Conservation (phyloP, 805 yeast species). For the Saccharomycopsis guyanensis region DNA sequence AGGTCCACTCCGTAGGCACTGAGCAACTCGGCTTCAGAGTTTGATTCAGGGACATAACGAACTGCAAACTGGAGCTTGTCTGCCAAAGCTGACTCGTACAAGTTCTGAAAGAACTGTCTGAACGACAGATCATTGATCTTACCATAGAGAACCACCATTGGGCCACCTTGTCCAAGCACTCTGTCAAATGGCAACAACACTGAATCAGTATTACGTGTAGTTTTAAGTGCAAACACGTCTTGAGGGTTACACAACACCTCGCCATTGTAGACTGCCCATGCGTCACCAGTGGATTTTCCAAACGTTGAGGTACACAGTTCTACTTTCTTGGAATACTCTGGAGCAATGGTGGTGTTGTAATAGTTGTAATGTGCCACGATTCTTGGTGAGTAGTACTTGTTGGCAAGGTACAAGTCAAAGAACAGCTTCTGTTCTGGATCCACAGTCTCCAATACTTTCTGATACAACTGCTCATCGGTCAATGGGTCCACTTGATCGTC, state of each 20-base stretch:
- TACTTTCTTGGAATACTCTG: slow-evolving; percentile 24
- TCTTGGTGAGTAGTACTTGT: slow-evolving; percentile 47
- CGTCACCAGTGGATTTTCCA: slow-evolving; percentile 23
- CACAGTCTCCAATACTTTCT: not conserved
- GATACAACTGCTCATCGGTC: slow-evolving; percentile 12
- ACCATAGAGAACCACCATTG: slow-evolving; percentile 62
- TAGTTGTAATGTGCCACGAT: slow-evolving; percentile 56
- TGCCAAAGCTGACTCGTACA: slow-evolving; percentile 49
- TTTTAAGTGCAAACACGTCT: slow-evolving; percentile 73
- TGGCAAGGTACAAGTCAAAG: slow-evolving; percentile 24
- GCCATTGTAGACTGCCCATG: slow-evolving; percentile 49
- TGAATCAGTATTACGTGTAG: slow-evolving; percentile 30
- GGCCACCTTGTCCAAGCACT: slow-evolving; percentile 50
- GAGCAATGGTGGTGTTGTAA: slow-evolving; percentile 33
- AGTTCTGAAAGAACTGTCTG: slow-evolving; percentile 46
- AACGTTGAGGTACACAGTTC: slow-evolving; percentile 16
- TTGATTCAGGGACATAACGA: slow-evolving; percentile 44
- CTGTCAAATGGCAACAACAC: slow-evolving; percentile 47
- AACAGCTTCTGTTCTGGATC: not conserved
- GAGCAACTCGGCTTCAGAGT: slow-evolving; percentile 27
- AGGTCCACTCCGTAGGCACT: slow-evolving; percentile 64
- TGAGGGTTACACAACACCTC: slow-evolving; percentile 55
- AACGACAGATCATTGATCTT: slow-evolving; percentile 46
- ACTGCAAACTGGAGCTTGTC: slow-evolving; percentile 70
- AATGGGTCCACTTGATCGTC: not conserved